These are phyloP conservation scores for Ceratocystis colombiana DNA, from an alignment of 2,329 filamentous ascomycete genomes.

Conservation along the genomic window DNA sequence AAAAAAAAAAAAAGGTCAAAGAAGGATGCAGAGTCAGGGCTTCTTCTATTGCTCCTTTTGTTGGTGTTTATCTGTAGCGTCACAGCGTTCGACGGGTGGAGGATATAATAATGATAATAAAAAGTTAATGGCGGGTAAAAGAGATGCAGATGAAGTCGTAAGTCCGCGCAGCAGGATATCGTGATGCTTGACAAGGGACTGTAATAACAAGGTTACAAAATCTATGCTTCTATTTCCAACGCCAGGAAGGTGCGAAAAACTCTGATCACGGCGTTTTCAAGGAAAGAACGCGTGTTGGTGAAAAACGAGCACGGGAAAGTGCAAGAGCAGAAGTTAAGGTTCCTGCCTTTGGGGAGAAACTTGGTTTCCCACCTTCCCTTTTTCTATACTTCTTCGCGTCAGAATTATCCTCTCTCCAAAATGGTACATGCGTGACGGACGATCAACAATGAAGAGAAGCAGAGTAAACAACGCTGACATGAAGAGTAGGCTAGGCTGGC, in stretches of 20 bases:
- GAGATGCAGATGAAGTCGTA: too few species aligned
- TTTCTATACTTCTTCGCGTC: neutral
- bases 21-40: neutral
- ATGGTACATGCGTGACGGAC: neutral
- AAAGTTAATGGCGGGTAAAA: neutral
- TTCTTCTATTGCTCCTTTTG: neutral
- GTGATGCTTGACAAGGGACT: neutral
- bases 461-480: neutral
- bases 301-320: neutral
- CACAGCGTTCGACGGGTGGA: neutral
- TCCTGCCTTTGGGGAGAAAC: neutral
- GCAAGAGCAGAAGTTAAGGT: neutral
- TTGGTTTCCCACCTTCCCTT: neutral
- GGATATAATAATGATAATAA: neutral
- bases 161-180: too few species aligned
- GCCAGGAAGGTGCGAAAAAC: neutral
- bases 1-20: neutral
- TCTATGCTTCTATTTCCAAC: neutral
- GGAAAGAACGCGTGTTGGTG: neutral
- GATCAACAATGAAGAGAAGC: too few species aligned
- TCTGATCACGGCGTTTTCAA: too few species aligned
- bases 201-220: neutral
- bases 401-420: neutral
- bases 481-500: neutral
- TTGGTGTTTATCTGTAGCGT: neutral